Conservation (phyloP, 2,329 filamentous ascomycete species). For the Septoria petroselini region DNA sequence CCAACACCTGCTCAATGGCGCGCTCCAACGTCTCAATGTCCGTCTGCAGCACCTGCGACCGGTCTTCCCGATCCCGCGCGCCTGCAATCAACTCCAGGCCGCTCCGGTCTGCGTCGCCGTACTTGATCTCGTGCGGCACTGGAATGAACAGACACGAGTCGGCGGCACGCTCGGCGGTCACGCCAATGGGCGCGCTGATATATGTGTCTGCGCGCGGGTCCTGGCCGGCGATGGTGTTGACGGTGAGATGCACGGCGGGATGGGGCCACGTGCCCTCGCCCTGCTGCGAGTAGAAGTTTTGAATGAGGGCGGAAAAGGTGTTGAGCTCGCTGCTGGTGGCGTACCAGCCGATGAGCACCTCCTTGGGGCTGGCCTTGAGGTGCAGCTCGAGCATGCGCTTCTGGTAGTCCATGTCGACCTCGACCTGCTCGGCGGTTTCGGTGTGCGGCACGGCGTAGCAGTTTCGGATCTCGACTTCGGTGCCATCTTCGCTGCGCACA, state of each 20-base stretch:
- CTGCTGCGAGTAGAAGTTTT: conserved; percentile 98
- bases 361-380: conserved; percentile 88
- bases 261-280: conserved; percentile 96
- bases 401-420: conserved; percentile 99
- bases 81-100: conserved; percentile 79
- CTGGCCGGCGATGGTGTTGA: conserved; percentile 82
- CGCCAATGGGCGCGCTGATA: conserved; percentile 91
- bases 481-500: conserved; percentile 90
- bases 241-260: conserved; percentile 95
- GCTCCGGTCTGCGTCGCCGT: conserved; percentile 73
- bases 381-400: conserved; percentile 98
- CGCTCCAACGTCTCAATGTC: conserved; percentile 88
- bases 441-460: conserved; percentile 98
- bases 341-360: conserved; percentile 96
- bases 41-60: conserved; percentile 69
- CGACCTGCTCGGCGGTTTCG: conserved; percentile 96
- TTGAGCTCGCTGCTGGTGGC: conserved; percentile 95
- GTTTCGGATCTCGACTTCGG: conserved; percentile 91
- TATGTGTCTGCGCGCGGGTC: conserved; percentile 90
- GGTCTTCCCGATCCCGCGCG: conserved; percentile 74
- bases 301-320: conserved; percentile 96
- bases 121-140: conserved; percentile 90
- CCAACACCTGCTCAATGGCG: conserved; percentile 80
- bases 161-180: conserved; percentile 88
- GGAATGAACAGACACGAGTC: conserved; percentile 98